These are phyloP conservation scores for Pouteria glomerata DNA, from an alignment of 148 eudicot species.

Conservation along the genomic window DNA sequence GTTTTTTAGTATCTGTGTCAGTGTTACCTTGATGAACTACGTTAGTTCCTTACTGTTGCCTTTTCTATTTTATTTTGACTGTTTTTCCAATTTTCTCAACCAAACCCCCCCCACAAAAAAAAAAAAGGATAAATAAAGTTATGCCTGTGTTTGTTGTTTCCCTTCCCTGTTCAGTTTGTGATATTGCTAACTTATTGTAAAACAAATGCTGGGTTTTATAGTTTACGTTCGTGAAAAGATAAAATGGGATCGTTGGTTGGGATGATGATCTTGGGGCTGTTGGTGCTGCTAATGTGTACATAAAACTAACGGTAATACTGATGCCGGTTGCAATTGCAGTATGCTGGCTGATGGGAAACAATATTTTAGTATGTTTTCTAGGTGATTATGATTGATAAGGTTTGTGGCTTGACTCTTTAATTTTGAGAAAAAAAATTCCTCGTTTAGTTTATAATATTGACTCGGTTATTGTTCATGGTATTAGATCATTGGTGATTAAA, in stretches of 20 bases:
- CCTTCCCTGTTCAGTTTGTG: not conserved
- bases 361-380: slow-evolving; percentile 2
- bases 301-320: slow-evolving; percentile 13
- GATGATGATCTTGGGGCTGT: slow-evolving; percentile 38
- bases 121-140: not conserved
- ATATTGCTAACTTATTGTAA: slow-evolving; percentile 14
- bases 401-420: not conserved
- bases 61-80: not conserved
- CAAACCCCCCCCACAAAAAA: not conserved
- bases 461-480: not conserved
- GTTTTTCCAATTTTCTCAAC: not conserved
- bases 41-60: not conserved
- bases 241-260: slow-evolving; percentile 25
- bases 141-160: not conserved
- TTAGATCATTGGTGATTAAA: not conserved
- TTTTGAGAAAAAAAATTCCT: not conserved
- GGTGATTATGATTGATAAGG: not conserved
- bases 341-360: slow-evolving; percentile 11
- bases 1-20: slow-evolving; percentile 9
- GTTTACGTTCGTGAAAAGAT: slow-evolving; percentile 46
- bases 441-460: slow-evolving; percentile 2
- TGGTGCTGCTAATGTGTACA: slow-evolving; percentile 26
- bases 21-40: slow-evolving; percentile 7
- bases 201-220: slow-evolving; percentile 35
- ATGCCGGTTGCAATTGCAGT: slow-evolving; percentile 14